Evolutionary conservation across 768 basidiomycete genomes (phyloP), one percentile per base, ranked within the genome.

Genomic region (Suillus discolor): DNA sequence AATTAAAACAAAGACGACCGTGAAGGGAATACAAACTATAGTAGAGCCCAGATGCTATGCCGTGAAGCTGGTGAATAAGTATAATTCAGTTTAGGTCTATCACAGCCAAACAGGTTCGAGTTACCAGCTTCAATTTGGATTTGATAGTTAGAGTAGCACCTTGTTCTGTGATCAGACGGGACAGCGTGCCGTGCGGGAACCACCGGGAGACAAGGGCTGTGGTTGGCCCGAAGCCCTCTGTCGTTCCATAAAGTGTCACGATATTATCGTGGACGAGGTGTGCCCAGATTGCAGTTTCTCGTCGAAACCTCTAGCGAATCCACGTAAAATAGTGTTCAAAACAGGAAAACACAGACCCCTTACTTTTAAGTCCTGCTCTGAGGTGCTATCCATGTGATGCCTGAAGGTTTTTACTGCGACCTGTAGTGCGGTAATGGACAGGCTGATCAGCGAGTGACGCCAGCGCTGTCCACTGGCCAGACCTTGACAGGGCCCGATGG

Each of bases 271-370:
- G 68, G 5, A 54, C 13, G n/a, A 73, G 63, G 41, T 59, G 39
- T 28, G 62, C 65, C 72, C 72, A 73, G 13, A 71, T 69, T 8
- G 62, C 62, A 20, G 71, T 42, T 55, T 72, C 71, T 28, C 66
- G 67, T 23, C 66, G 61, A 25, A 72, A 47, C 25, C 67, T 49
- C 71, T 72, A 28, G 2, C 6, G 12, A 18, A 38, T 57, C 41
- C 7, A 23, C 12, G 39, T 54, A 8, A 15, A 38, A 38, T 57
- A 25, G 13, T 55, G 20, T 39, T 16, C 25, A 28, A 16, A 38
- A 23, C 15, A 16, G 6, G 18, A 57, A 25, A 18, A 16, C 31
- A 38, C 25, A 28, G 20, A 15, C n/a, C 23, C 2, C 51, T 57
- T 4, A 36, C 41, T 28, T 42, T 15, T 16, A 18, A 28, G 6